Evolutionary conservation across 2,329 filamentous ascomycete genomes (phyloP).

Genomic region (Aureobasidium vineae): DNA sequence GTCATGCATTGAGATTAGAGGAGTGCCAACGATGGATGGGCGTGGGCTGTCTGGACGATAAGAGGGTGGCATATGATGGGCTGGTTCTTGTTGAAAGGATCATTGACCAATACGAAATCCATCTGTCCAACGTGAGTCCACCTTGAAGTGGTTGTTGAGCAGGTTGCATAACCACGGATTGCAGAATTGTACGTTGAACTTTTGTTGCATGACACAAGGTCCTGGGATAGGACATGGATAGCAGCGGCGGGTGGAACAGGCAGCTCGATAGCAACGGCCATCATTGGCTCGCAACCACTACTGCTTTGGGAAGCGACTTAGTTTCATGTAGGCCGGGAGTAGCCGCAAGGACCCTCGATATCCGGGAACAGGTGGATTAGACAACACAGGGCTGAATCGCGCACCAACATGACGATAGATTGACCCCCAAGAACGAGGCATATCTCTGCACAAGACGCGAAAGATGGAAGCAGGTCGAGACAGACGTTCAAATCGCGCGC

Average conservation of each 20-base stretch:
- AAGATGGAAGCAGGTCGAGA: background rate
- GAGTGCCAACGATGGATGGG: background rate
- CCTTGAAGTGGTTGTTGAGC: background rate
- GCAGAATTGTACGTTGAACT: constrained; percentile 1
- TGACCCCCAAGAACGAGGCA: background rate
- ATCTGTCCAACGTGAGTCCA: background rate
- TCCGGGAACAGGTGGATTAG: constrained; percentile 3
- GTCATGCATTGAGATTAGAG: constrained; percentile 8
- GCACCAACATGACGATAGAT: background rate
- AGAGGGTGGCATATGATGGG: background rate
- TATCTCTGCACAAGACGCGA: background rate
- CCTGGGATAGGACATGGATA: constrained; percentile 10
- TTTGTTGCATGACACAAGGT: constrained; percentile 13
- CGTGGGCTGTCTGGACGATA: constrained; percentile 6
- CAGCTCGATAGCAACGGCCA: constrained; percentile 18
- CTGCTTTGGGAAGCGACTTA: constrained; percentile 4
- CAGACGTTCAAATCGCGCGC: constrained; percentile 10
- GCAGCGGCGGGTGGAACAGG: constrained; percentile 5
- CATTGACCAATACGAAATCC: background rate
- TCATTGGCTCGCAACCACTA: constrained; percentile 19
- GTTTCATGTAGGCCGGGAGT: constrained; percentile 19
- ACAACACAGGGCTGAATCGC: constrained; percentile 10
- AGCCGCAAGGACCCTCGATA: constrained; percentile 14
- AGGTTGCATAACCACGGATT: background rate
- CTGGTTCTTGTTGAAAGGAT: constrained; percentile 14